Percentiles rank a stretch among this genome's conserved stretches.
Conservation (phyloP, 257 asterid genomes). For the Solanum neorickii region DNA sequence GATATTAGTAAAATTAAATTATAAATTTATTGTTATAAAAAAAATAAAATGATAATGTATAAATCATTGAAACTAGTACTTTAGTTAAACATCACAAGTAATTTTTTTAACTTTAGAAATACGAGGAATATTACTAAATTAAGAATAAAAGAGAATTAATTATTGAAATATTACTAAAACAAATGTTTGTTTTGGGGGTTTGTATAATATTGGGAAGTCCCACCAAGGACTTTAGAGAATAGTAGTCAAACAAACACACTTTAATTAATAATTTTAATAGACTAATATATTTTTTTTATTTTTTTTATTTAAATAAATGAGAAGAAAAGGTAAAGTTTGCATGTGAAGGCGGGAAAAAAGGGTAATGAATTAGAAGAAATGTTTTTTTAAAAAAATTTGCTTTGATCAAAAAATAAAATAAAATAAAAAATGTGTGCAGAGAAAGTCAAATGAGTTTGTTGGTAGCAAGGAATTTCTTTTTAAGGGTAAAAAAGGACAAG, state of each 20-base stretch:
- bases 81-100: background rate
- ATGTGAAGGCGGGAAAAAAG: constrained; percentile 15
- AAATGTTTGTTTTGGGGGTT: background rate
- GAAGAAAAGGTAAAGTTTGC: background rate
- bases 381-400: background rate
- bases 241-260: background rate
- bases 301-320: background rate
- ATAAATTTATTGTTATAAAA: no score
- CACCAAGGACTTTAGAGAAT: constrained; percentile 1
- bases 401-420: background rate
- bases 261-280: background rate
- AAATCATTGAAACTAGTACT: background rate
- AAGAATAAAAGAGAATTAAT: background rate
- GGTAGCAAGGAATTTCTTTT: background rate
- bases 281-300: background rate
- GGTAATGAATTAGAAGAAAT: background rate
- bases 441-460: constrained; percentile 17
- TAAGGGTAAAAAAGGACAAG: constrained; percentile 3
- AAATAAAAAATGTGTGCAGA: background rate
- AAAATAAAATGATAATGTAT: no score
- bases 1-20: background rate
- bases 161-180: background rate
- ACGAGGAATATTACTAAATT: background rate
- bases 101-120: background rate
- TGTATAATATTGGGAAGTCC: constrained; percentile 5